Evolutionary conservation across 805 yeast genomes (phyloP), one percentile per base, ranked within the genome.

Genomic region (Hemisphaericaspora nanyangensis): DNA sequence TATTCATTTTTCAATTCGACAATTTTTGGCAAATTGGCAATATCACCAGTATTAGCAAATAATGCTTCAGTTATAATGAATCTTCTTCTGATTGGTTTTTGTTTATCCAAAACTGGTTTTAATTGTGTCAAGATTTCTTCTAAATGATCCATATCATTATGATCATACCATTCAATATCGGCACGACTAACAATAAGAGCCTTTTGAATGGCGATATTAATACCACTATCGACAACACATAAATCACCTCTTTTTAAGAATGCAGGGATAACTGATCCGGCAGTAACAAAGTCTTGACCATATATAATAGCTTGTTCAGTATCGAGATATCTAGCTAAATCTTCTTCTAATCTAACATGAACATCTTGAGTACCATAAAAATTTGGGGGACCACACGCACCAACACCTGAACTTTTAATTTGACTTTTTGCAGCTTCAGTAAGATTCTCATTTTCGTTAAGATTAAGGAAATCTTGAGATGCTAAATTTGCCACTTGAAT

Each of bases 371-470:
- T 85, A 45, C 99, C 99, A 60, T 90, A 93, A 54, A 93, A 93
- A 40, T 95, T 95, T 31, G 97, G 95, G 5, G 99, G 98, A 29
- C 98, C 96, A 70, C 99, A 93, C 1, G 97, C 91, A 47, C 99
- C 99, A 37, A 93, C 97, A 57, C 99, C 99, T 43, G 84, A 79
- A 42, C 71, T 70, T 34, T 70, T 68, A 44, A 93, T 79, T 17
- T 79, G 71, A 22, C 67, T 58, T 37, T 76, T 72, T 4, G 89
- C 88, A 10, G 69, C 74, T 16, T 68, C 59, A 37, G 67, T 66
- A 29, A 88, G 68, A 12, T 46, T 56, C 16, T 62, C 60, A 49
- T 75, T 63, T 25, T 62, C 61, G 35, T 82, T 75, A 56, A 88
- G 64, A 50, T 80, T 76, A 54, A 87, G 70, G 49, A 82, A 82